phyloP scores from a whole-genome alignment of 1,284 basidiomycete genomes.

The Testicularia cyperi region DNA sequence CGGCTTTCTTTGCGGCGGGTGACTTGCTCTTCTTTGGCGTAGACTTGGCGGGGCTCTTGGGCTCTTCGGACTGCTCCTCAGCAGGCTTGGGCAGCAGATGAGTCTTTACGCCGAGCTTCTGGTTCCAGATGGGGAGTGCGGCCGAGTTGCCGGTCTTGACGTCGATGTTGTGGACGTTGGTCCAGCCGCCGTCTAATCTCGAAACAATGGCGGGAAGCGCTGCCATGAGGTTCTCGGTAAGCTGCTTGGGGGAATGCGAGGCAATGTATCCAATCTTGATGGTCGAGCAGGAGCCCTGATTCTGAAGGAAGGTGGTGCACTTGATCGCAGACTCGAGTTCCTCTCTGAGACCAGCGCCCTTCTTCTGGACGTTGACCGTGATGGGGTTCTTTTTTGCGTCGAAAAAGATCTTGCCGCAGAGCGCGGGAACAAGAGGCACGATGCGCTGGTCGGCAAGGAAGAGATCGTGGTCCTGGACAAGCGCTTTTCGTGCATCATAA shows the following conservation, averaged over 20 bases:
- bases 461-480: conserved; percentile 84
- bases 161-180: conserved; percentile 83
- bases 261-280: conserved; percentile 76
- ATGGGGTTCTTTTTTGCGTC: conserved; percentile 95
- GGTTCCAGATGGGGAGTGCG: conserved; percentile 87
- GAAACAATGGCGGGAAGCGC: conserved; percentile 76
- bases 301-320: conserved; percentile 84
- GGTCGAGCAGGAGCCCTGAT: conserved; percentile 60
- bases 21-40: not conserved
- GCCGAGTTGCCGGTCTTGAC: conserved; percentile 85
- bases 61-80: not conserved
- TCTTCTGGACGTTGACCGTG: conserved; percentile 77
- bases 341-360: conserved; percentile 72
- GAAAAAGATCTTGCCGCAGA: conserved; percentile 88
- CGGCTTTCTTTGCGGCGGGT: not conserved
- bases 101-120: conserved; percentile 66
- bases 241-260: conserved; percentile 72
- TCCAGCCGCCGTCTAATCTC: conserved; percentile 77
- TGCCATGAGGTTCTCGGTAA: conserved; percentile 75
- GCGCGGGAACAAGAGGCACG: conserved; percentile 78
- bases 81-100: conserved; percentile 10
- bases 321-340: conserved; percentile 87
- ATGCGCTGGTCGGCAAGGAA: conserved; percentile 92
- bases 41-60: not conserved
- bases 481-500: conserved; percentile 80